Conservation (phyloP, 2,329 filamentous ascomycete genomes). For the Westerdykella sp. region DNA sequence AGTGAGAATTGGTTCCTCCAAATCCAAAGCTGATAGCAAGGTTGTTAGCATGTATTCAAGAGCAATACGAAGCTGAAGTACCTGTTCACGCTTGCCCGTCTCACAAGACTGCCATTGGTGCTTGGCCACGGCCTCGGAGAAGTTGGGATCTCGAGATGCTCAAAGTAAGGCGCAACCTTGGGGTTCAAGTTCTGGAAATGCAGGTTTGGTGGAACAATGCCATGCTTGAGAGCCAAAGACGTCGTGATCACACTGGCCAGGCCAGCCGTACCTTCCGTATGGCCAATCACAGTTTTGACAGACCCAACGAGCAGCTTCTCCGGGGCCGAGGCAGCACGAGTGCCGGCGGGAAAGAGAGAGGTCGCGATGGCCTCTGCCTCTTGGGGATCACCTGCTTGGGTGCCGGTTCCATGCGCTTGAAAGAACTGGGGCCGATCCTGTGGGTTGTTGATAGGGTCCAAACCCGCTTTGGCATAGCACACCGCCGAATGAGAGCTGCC, state of each 20-base stretch:
- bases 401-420: constrained; percentile 2
- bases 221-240: constrained; percentile 33
- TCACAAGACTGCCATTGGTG: background rate
- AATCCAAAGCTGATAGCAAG: constrained; percentile 5
- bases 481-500: constrained; percentile 29
- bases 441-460: constrained; percentile 10
- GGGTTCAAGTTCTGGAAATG: constrained; percentile 25
- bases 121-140: constrained; percentile 7
- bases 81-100: constrained; percentile 6
- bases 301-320: constrained; percentile 14
- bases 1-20: constrained; percentile 12
- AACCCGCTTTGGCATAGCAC: constrained; percentile 25
- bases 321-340: constrained; percentile 5
- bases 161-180: constrained; percentile 12
- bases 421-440: constrained; percentile 3
- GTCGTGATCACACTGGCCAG: constrained; percentile 36
- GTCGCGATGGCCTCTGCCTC: constrained; percentile 10
- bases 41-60: too few species aligned
- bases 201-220: constrained; percentile 27
- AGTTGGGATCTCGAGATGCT: constrained; percentile 6
- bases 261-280: constrained; percentile 38
- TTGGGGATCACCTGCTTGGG: constrained; percentile 10
- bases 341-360: constrained; percentile 1
- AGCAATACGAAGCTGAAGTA: too few species aligned
- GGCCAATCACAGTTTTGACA: constrained; percentile 39